These are phyloP conservation scores for Microbotryum intermedium DNA, from an alignment of 1,284 basidiomycete genomes.

Conservation along the genomic window DNA sequence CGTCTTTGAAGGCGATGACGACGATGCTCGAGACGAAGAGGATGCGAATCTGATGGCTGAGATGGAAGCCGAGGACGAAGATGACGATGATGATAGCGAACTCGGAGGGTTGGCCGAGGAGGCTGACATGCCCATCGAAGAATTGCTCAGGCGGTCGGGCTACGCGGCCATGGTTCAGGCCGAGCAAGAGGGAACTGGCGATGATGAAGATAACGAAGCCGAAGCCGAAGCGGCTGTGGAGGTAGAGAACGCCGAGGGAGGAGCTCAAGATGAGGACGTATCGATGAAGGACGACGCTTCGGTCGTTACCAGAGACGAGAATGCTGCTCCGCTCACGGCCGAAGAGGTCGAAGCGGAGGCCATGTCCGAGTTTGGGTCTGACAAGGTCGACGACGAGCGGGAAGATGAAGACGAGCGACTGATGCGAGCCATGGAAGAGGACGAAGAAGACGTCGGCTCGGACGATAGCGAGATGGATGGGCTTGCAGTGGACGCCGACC, in stretches of 20 bases:
- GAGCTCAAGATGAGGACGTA: conserved; percentile 1
- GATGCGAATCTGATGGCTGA: conserved; percentile 17
- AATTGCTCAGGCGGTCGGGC: conserved; percentile 16
- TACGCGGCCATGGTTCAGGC: conserved; percentile 25
- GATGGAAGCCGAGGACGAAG: conserved; percentile 29
- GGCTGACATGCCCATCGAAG: conserved; percentile 26
- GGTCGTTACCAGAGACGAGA: no score
- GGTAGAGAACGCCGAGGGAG: conserved; percentile 12
- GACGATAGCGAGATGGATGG: conserved; percentile 47
- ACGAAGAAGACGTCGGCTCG: conserved; percentile 39
- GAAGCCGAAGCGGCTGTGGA: conserved; percentile 17
- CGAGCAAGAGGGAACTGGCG: conserved; percentile 1
- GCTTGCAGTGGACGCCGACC: conserved; percentile 45
- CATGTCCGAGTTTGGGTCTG: conserved; percentile 28
- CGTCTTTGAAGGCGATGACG: conserved; percentile 4
- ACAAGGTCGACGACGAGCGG: conserved; percentile 17
- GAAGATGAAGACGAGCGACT: conserved; percentile 39
- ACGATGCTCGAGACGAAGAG: conserved; percentile 14
- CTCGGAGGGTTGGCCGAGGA: conserved; percentile 29
- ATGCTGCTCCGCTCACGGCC: conserved; percentile 37
- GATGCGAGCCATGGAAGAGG: conserved; percentile 43
- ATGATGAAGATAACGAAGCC: conserved; percentile 16
- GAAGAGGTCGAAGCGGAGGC: conserved; percentile 40
- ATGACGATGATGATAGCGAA: conserved; percentile 33
- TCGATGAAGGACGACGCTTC: neutral